Percentiles rank a stretch among this genome's conserved stretches.
phyloP scores from a whole-genome alignment of 2,329 filamentous ascomycete genomes.

The Botrytis squamosa region DNA sequence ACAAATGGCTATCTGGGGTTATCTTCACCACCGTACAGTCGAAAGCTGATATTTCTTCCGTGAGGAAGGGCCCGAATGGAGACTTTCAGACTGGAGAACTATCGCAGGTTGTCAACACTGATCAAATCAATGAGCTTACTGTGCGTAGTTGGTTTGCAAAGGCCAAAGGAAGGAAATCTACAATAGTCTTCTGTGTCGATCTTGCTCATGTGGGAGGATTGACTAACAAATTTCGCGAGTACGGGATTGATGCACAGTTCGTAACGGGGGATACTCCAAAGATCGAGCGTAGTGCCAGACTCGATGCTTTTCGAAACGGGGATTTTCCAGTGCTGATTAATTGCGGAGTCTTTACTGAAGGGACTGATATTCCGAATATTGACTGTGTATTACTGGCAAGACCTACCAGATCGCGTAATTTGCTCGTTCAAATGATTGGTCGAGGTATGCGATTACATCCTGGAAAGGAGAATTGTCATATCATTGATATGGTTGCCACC shows the following conservation, averaged over 20 bases:
- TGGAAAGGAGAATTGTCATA: slow-evolving; percentile 83
- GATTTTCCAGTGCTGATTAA: slow-evolving; percentile 89
- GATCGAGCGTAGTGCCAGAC: slow-evolving; percentile 62
- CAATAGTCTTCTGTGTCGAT: slow-evolving; percentile 92
- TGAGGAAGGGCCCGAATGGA: slow-evolving; percentile 62
- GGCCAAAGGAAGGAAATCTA: slow-evolving; percentile 72
- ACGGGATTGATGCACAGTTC: slow-evolving; percentile 79
- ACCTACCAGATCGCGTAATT: slow-evolving; percentile 87
- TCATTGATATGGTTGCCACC: slow-evolving; percentile 93
- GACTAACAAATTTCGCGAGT: slow-evolving; percentile 70
- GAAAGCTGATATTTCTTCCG: slow-evolving; percentile 72
- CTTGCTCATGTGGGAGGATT: slow-evolving; percentile 75
- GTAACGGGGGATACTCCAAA: slow-evolving; percentile 81
- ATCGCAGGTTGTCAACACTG: slow-evolving; percentile 79
- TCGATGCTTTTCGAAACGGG: slow-evolving; percentile 73
- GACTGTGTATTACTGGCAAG: slow-evolving; percentile 88
- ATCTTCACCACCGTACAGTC: slow-evolving; percentile 90
- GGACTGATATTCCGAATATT: slow-evolving; percentile 95
- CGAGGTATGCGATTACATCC: slow-evolving; percentile 81
- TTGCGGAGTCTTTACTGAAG: slow-evolving; percentile 95
- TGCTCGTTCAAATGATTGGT: slow-evolving; percentile 97
- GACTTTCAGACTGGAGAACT: slow-evolving; percentile 81
- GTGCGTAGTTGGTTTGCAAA: slow-evolving; percentile 83
- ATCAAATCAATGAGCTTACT: slow-evolving; percentile 76
- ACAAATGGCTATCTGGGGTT: slow-evolving; percentile 90